Conservation (phyloP, 495 filamentous ascomycete species). For the Mycothermus thermophilus region DNA sequence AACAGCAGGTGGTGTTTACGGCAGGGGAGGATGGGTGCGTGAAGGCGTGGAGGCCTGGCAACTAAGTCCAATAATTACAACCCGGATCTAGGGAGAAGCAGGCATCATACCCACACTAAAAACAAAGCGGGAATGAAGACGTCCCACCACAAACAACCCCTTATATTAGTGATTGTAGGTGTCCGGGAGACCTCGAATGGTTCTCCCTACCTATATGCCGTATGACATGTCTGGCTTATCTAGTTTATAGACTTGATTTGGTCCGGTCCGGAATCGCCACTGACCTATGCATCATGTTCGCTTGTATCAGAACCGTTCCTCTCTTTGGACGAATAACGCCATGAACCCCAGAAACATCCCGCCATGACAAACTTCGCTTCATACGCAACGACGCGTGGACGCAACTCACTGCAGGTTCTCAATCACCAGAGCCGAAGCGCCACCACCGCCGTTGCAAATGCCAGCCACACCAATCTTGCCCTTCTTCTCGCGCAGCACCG, state of each 20-base stretch:
- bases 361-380: too few relatives aligned
- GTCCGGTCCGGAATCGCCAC: slow-evolving; percentile 1
- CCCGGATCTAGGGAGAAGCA: neutral
- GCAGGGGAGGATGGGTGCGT: slow-evolving; percentile 68
- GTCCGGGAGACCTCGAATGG: too few relatives aligned
- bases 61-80: slow-evolving; percentile 2
- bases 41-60: slow-evolving; percentile 42
- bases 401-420: slow-evolving; percentile 47
- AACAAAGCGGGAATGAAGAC: neutral
- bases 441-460: slow-evolving; percentile 96
- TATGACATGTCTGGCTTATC: too few relatives aligned
- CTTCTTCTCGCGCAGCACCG: slow-evolving; percentile 77
- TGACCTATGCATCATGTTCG: too few relatives aligned
- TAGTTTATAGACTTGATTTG: slow-evolving; percentile 16
- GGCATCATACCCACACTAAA: neutral
- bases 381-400: slow-evolving; percentile 1
- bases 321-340: too few relatives aligned
- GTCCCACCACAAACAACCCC: too few relatives aligned
- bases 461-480: slow-evolving; percentile 87
- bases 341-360: too few relatives aligned
- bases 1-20: slow-evolving; percentile 59
- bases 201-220: too few relatives aligned
- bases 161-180: too few relatives aligned
- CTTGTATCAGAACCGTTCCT: slow-evolving; percentile 3
- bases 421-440: slow-evolving; percentile 80